A percentile compares a stretch with the other conserved stretches of the same genome.
phyloP scores from a whole-genome alignment of 129 eudicot species.

The Artemisia tridentata region DNA sequence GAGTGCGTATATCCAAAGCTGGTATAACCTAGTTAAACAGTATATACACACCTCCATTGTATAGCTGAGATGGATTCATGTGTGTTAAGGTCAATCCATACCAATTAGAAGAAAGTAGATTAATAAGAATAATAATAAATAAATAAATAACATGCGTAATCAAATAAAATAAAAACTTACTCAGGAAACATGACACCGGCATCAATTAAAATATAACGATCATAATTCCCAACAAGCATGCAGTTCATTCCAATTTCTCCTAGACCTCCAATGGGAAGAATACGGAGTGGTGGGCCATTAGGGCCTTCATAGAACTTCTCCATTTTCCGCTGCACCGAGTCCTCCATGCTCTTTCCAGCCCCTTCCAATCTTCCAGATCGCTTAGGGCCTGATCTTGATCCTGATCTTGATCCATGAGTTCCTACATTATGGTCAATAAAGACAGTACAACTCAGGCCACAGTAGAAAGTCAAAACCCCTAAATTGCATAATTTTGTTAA shows the following conservation, averaged over 20 bases:
- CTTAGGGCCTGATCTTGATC: no score
- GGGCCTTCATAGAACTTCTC: slow-evolving; percentile 93
- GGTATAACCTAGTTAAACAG: no score
- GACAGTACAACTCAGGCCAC: not conserved
- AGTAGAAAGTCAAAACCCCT: not conserved
- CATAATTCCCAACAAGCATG: slow-evolving; percentile 96
- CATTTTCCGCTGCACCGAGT: slow-evolving; percentile 93
- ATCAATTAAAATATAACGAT: slow-evolving; percentile 94
- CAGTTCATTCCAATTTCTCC: slow-evolving; percentile 99
- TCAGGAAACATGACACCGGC: slow-evolving; percentile 99
- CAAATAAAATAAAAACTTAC: slow-evolving; percentile 83
- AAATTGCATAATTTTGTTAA: not conserved
- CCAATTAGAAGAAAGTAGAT: no score
- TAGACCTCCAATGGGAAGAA: slow-evolving; percentile 93
- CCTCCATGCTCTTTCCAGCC: slow-evolving; percentile 63
- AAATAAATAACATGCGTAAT: no score
- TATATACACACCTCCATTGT: no score
- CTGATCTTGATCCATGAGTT: slow-evolving; percentile 42
- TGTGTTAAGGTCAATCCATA: no score
- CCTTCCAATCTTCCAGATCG: no score
- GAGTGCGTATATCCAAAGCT: no score
- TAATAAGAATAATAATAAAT: no score
- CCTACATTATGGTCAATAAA: slow-evolving; percentile 32
- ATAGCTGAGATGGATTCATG: no score
- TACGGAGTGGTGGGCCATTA: slow-evolving; percentile 89